Evolutionary conservation across 2,329 filamentous ascomycete species (phyloP), one percentile per base, ranked within the genome.

Genomic region (Penicillium sp.): DNA sequence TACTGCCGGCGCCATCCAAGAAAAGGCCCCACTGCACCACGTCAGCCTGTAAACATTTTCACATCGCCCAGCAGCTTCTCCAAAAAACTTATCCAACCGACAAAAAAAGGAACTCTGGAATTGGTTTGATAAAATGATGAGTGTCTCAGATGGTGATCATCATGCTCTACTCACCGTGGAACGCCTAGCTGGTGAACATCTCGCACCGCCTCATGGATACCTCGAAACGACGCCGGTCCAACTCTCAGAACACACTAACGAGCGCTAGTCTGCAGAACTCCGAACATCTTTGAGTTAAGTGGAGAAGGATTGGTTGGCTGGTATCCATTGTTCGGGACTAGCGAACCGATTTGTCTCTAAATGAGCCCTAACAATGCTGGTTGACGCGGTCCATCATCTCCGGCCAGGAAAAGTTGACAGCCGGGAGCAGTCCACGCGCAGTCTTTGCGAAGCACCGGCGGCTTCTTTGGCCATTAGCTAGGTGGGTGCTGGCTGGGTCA

Each of bases 1-100:
- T 39, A 57, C n/a, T 58, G 54, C 46, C 48, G 40, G 50, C 53
- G 58, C 56, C 46, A 55, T 59, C 42, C 43, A 15, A 34, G 21
- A 46, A 26, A 10, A 43, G 3, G 58, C 58, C 58, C 60, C 60
- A 60, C 58, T 18, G 6, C 30, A 55, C 58, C 53, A 48, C 54
- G 58, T 62, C 54, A 57, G 54, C 56, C 33, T 18, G 17, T 27
- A 12, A 37, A 43, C 30, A 42, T 47, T 49, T 49, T 47, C 24
- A 24, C 24, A 20, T 30, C 13, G 33, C 43, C 15, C 37, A 26
- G 9, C 29, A 43, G 13, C 23, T 21, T 23, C 44, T 46, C 21
- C 10, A 41, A 34, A 52, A 37, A 26, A 17, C 17, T 53, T 42
- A 50, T 34, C 37, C 45, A 46, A 26, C 48, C 27, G 32, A 51